Percentiles rank a stretch among this genome's conserved stretches.
Conservation (phyloP, 2,329 filamentous ascomycete species). For the Scedosporium apiospermum region DNA sequence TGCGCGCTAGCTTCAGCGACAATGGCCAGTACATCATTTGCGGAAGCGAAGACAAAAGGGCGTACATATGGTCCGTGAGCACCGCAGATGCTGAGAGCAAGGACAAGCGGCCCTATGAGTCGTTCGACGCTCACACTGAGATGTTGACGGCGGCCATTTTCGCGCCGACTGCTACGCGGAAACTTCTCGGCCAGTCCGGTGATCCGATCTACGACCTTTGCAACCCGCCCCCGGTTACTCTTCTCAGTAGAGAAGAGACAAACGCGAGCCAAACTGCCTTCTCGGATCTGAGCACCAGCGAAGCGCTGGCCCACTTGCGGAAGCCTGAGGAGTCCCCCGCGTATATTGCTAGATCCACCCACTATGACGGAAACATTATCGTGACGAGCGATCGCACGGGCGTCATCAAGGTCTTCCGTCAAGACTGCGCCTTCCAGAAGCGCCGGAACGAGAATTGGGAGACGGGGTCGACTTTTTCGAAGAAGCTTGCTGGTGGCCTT, state of each 20-base stretch:
- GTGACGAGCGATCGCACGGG: slow-evolving; percentile 84
- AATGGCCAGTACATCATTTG: slow-evolving; percentile 81
- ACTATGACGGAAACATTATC: slow-evolving; percentile 79
- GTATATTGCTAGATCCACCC: slow-evolving; percentile 66
- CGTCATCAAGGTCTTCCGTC: slow-evolving; percentile 86
- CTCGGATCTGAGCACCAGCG: slow-evolving; percentile 25
- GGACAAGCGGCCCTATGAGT: slow-evolving; percentile 76
- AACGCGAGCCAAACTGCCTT: slow-evolving; percentile 31
- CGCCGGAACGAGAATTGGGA: slow-evolving; percentile 72
- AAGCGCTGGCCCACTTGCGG: slow-evolving; percentile 19
- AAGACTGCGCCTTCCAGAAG: slow-evolving; percentile 82
- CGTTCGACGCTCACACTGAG: slow-evolving; percentile 81
- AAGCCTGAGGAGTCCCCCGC: slow-evolving; percentile 61
- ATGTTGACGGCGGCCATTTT: slow-evolving; percentile 86
- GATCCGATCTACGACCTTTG: slow-evolving; percentile 95
- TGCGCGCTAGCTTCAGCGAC: slow-evolving; percentile 80
- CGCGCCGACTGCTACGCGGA: slow-evolving; percentile 69
- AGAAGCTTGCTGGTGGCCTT: slow-evolving; percentile 50
- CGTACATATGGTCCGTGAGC: slow-evolving; percentile 76
- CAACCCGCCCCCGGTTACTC: slow-evolving; percentile 82
- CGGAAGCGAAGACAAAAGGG: slow-evolving; percentile 82
- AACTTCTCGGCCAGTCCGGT: slow-evolving; percentile 68
- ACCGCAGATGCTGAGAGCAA: slow-evolving; percentile 52
- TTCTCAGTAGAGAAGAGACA: slow-evolving; percentile 64
- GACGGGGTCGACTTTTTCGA: slow-evolving; percentile 65